phyloP scores from a whole-genome alignment of 2,329 filamentous ascomycete species.

The Parastagonospora avenae region DNA sequence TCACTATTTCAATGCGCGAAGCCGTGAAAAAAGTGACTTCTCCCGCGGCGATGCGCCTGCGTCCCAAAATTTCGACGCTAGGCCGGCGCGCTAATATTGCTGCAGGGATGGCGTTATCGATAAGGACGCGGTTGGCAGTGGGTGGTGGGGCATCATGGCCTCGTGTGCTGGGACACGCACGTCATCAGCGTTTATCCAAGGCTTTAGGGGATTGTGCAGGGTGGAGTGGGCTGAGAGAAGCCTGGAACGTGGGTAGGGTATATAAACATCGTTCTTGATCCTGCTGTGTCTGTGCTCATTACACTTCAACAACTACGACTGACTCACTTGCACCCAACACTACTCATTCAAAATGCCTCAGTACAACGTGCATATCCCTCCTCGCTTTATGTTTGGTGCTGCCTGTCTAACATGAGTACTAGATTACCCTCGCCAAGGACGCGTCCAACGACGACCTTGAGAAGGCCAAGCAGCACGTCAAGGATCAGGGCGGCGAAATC shows the following conservation, averaged over 20 bases:
- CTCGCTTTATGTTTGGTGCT: conserved; percentile 4
- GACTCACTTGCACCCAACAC: conserved; percentile 2
- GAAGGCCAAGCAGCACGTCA: conserved; percentile 77
- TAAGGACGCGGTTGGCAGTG: conserved; percentile 23
- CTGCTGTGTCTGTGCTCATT: conserved; percentile 3
- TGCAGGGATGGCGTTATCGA: conserved; percentile 42
- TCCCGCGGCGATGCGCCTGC: conserved; percentile 7
- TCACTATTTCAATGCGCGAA: neutral
- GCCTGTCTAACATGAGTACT: neutral
- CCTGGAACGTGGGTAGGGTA: conserved; percentile 6
- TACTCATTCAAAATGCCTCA: conserved; percentile 17
- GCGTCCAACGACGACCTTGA: conserved; percentile 70
- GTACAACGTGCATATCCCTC: conserved; percentile 16
- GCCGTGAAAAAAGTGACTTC: conserved; percentile 2
- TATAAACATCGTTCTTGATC: conserved; percentile 25
- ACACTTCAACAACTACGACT: conserved; percentile 6
- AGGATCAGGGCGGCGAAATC: conserved; percentile 81
- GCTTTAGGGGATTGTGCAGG: conserved; percentile 14
- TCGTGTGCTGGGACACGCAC: conserved; percentile 16
- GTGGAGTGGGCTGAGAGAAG: conserved; percentile 3
- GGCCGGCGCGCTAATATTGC: conserved; percentile 27
- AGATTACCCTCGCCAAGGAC: conserved; percentile 82
- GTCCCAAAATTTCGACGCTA: conserved; percentile 42
- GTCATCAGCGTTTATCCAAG: conserved; percentile 36
- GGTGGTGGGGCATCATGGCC: conserved; percentile 15